phyloP scores from a whole-genome alignment of 768 basidiomycete species.

The Amanita pallidorosea region DNA sequence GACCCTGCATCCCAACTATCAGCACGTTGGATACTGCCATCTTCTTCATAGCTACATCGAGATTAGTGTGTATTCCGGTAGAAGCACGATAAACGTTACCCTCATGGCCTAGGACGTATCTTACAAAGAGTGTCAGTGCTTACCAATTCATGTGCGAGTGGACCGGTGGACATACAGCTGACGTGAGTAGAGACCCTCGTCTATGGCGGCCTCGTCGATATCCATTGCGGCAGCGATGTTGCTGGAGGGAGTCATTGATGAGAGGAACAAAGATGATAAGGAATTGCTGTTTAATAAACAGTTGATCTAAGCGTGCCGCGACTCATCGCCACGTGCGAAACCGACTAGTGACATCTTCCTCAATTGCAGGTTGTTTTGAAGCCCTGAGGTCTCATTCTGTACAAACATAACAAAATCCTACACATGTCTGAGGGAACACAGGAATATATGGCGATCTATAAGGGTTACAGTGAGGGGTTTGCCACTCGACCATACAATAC shows the following conservation, averaged over 20 bases:
- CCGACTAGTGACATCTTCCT: too few relatives aligned
- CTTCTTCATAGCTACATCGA: slow-evolving; percentile 85
- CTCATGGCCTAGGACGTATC: slow-evolving; percentile 96
- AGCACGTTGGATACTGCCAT: slow-evolving; percentile 97
- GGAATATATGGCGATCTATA: too few relatives aligned
- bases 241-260: slow-evolving; percentile 25
- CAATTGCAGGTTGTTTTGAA: too few relatives aligned
- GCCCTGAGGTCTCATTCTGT: too few relatives aligned
- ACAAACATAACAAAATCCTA: too few relatives aligned
- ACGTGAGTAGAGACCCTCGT: slow-evolving; percentile 89
- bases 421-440: too few relatives aligned
- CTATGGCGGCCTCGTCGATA: slow-evolving; percentile 79
- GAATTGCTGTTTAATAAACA: slow-evolving; percentile 5
- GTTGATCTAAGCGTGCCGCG: slow-evolving; percentile 8
- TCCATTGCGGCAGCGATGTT: slow-evolving; percentile 55
- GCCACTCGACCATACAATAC: background rate
- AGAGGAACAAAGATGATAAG: slow-evolving; percentile 6
- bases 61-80: background rate
- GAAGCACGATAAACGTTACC: slow-evolving; percentile 31
- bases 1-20: slow-evolving; percentile 82
- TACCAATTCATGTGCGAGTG: slow-evolving; percentile 9
- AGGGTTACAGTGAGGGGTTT: background rate
- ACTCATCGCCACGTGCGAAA: slow-evolving; percentile 8
- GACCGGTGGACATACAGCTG: slow-evolving; percentile 57
- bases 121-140: slow-evolving; percentile 15